phyloP scores from a whole-genome alignment of 768 basidiomycete species.

The Nidula microcarpa region DNA sequence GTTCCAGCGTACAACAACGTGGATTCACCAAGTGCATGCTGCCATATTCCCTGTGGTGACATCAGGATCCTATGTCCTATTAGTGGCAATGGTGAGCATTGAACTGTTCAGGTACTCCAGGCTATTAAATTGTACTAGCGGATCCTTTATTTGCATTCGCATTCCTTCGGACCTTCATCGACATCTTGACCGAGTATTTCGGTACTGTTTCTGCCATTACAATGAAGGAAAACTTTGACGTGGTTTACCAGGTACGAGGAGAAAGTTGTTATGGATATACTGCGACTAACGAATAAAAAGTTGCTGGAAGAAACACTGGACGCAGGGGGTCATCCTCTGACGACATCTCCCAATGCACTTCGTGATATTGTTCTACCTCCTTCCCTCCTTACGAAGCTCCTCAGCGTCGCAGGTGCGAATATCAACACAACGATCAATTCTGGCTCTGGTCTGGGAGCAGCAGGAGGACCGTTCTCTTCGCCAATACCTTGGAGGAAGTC shows the following conservation, averaged over 20 bases:
- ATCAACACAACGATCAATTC: constrained; percentile 44
- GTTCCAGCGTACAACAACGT: constrained; percentile 46
- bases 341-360: constrained; percentile 85
- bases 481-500: constrained; percentile 93
- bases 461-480: constrained; percentile 68
- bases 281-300: constrained; percentile 28
- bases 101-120: constrained; percentile 6
- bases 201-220: constrained; percentile 77
- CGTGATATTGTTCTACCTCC: constrained; percentile 94
- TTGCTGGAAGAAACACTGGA: constrained; percentile 95
- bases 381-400: constrained; percentile 73
- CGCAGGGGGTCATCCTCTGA: constrained; percentile 87
- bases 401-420: constrained; percentile 51
- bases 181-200: constrained; percentile 84
- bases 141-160: constrained; percentile 90
- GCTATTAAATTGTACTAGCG: constrained; percentile 25
- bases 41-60: constrained; percentile 76
- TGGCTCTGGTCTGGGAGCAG: constrained; percentile 33
- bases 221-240: constrained; percentile 90
- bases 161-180: constrained; percentile 81
- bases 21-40: constrained; percentile 68
- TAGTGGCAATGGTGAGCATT: constrained; percentile 71
- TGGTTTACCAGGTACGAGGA: constrained; percentile 80
- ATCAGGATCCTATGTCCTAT: constrained; percentile 78
- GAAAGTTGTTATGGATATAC: not conserved